Conservation (phyloP, 2,329 filamentous ascomycete genomes). For the Pseudogymnoascus sp. region DNA sequence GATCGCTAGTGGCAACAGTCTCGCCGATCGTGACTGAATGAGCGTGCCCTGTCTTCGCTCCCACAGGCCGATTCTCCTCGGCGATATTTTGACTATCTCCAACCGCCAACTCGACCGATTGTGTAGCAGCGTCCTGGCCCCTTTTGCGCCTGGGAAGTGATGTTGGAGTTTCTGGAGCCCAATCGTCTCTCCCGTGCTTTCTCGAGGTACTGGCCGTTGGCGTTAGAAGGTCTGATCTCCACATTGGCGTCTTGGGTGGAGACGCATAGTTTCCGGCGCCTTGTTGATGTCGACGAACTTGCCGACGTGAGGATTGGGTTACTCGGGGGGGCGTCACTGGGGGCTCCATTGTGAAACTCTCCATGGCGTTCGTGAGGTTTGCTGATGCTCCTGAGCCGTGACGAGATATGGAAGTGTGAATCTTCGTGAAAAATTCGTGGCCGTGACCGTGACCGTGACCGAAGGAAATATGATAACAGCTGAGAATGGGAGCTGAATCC, state of each 20-base stretch:
- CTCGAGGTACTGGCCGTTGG: not conserved
- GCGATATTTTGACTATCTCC: too few species aligned
- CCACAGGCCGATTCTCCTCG: too few species aligned
- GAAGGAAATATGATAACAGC: not conserved
- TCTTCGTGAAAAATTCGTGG: not conserved
- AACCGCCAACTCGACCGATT: too few species aligned
- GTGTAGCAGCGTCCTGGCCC: not conserved
- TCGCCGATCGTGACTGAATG: not conserved
- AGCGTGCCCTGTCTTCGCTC: not conserved
- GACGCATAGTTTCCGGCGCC: not conserved
- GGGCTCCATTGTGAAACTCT: not conserved
- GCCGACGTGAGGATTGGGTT: not conserved
- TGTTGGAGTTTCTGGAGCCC: not conserved
- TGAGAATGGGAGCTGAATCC: not conserved
- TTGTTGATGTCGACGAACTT: not conserved
- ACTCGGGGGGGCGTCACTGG: not conserved
- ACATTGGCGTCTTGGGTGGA: not conserved
- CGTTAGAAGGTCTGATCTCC: not conserved
- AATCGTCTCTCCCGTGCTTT: not conserved
- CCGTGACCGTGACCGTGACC: too few species aligned
- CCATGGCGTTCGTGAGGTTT: not conserved
- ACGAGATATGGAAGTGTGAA: not conserved
- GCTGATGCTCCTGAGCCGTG: not conserved
- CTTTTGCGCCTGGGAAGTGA: not conserved
- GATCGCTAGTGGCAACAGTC: too few species aligned